Percentiles rank a stretch among this genome's conserved stretches.
Conservation (phyloP, 2,329 filamentous ascomycete species). For the Microdochium bolleyi region DNA sequence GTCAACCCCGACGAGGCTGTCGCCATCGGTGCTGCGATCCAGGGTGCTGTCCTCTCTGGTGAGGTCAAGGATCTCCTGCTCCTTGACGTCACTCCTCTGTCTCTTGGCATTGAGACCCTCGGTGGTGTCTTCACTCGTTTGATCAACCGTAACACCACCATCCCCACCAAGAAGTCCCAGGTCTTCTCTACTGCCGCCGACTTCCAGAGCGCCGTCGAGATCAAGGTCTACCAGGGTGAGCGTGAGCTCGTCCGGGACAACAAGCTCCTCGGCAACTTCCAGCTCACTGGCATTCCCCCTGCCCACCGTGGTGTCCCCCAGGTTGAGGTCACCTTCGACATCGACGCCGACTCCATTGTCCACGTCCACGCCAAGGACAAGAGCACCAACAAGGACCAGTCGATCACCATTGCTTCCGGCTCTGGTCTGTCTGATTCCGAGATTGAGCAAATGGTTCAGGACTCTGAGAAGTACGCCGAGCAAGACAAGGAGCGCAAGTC, state of each 20-base stretch:
- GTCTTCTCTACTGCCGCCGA: constrained; percentile 96
- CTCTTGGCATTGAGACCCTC: constrained; percentile 96
- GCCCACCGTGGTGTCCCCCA: constrained; percentile 95
- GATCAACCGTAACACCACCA: constrained; percentile 99
- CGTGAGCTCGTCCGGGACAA: constrained; percentile 98
- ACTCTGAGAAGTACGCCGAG: constrained; percentile 95
- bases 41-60: constrained; percentile 93
- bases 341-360: constrained; percentile 95
- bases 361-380: constrained; percentile 99
- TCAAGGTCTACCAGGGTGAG: constrained; percentile 99
- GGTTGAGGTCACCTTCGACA: constrained; percentile 97
- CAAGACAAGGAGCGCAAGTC: constrained; percentile 94
- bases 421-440: constrained; percentile 92
- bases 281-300: constrained; percentile 93
- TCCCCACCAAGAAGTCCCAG: constrained; percentile 98
- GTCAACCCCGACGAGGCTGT: constrained; percentile 99
- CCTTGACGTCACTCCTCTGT: constrained; percentile 91
- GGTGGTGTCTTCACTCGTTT: constrained; percentile 96
- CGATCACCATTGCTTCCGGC: constrained; percentile 96
- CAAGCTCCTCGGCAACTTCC: constrained; percentile 98
- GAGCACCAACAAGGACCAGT: constrained; percentile 99
- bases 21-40: constrained; percentile 92
- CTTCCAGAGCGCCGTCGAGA: constrained; percentile 97
- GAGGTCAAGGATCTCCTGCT: constrained; percentile 94
- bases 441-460: constrained; percentile 96